These are phyloP conservation scores for Musa acuminata DNA, from an alignment of 176 grass and related monocot species.

Conservation along the genomic window DNA sequence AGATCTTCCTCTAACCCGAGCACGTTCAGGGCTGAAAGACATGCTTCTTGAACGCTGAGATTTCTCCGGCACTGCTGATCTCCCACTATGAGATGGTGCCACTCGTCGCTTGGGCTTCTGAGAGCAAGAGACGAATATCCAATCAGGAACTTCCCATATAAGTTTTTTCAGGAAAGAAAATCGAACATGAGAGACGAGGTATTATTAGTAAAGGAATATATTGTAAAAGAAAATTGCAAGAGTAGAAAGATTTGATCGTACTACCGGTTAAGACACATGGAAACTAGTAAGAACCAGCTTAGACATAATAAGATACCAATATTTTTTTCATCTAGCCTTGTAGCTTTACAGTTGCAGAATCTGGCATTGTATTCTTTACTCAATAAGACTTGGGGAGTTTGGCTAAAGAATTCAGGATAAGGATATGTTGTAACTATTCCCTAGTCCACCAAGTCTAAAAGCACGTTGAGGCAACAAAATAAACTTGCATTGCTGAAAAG, in stretches of 20 bases:
- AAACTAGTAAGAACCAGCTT: no score
- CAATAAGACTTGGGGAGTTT: no score
- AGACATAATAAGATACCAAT: no score
- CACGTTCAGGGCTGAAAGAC: constrained; percentile 81
- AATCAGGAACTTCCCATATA: constrained; percentile 14
- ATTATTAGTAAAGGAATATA: background rate
- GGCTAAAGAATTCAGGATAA: no score
- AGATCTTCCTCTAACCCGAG: constrained; percentile 72
- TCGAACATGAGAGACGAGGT: background rate
- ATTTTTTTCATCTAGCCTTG: no score
- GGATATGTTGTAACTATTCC: no score
- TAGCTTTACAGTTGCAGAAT: no score
- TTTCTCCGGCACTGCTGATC: constrained; percentile 57
- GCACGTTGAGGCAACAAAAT: no score
- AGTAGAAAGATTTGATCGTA: background rate
- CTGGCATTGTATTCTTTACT: no score
- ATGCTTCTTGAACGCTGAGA: constrained; percentile 80
- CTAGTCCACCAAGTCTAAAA: no score
- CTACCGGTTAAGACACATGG: no score
- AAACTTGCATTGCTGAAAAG: no score
- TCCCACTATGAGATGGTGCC: constrained; percentile 34
- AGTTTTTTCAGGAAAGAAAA: background rate
- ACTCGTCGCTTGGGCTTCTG: constrained; percentile 71
- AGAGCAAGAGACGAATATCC: background rate
- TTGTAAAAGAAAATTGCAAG: background rate